Conservation (phyloP, 2,329 filamentous ascomycete genomes). For the Ceratocystis alfenasii region DNA sequence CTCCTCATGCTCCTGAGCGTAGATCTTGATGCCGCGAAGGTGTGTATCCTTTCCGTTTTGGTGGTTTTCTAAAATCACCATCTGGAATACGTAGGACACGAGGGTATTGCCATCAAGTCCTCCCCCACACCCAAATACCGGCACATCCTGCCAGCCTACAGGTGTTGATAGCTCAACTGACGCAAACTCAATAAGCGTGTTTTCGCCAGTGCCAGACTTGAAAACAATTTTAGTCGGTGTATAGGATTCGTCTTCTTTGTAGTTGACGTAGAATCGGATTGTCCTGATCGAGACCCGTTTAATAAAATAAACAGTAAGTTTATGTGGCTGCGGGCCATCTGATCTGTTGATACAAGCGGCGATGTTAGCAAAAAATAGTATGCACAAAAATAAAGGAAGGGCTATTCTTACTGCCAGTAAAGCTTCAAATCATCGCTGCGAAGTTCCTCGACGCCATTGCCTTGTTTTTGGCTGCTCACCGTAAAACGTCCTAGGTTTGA, state of each 20-base stretch:
- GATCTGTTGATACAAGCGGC: constrained; percentile 40
- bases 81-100: constrained; percentile 78
- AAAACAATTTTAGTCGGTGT: constrained; percentile 89
- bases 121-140: constrained; percentile 43
- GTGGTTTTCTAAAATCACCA: constrained; percentile 88
- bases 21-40: constrained; percentile 83
- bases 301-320: constrained; percentile 74
- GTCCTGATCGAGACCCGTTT: constrained; percentile 68
- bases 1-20: constrained; percentile 42
- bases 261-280: constrained; percentile 79
- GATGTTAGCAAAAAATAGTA: constrained; percentile 11
- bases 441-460: constrained; percentile 65
- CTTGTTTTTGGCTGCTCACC: constrained; percentile 69
- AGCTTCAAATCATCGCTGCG: constrained; percentile 58
- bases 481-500: constrained; percentile 74
- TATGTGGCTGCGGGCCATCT: constrained; percentile 72
- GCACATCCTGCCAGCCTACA: constrained; percentile 81
- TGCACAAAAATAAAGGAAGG: neutral
- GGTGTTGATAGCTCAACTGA: constrained; percentile 68
- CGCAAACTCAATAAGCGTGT: constrained; percentile 81
- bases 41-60: constrained; percentile 99
- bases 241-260: constrained; percentile 86
- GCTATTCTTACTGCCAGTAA: constrained; percentile 62
- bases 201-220: constrained; percentile 77
- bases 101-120: constrained; percentile 60